Percentiles rank a stretch among this genome's conserved stretches.
Evolutionary conservation across 73 alveolate genomes (phyloP).

Genomic region (Paramecium pentaurelia): DNA sequence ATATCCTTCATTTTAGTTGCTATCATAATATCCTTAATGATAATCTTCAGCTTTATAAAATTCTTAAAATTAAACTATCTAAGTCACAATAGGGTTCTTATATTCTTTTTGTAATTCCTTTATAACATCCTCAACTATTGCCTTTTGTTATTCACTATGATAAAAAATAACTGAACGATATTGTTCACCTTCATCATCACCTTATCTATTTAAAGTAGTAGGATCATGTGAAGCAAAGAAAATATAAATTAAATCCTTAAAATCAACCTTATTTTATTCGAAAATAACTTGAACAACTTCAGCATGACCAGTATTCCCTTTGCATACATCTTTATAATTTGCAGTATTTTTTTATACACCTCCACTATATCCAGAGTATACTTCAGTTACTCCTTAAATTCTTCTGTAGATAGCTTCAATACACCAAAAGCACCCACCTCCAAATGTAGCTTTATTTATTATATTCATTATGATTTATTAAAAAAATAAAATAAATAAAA

Average conservation of each 20-base stretch:
- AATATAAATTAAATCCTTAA: not conserved
- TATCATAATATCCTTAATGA: conserved; percentile 50
- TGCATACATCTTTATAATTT: conserved; percentile 8
- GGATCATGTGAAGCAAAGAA: conserved; percentile 58
- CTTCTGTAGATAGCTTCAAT: conserved; percentile 58
- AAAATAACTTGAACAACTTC: conserved; percentile 46
- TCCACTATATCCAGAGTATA: conserved; percentile 59
- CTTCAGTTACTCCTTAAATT: conserved; percentile 47
- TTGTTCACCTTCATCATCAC: conserved; percentile 47
- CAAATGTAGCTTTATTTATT: conserved; percentile 38
- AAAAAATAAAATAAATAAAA: not conserved
- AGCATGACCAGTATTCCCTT: conserved; percentile 52
- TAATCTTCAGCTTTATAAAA: conserved; percentile 51
- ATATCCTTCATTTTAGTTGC: conserved; percentile 44
- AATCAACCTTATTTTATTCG: not conserved
- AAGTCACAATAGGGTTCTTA: conserved; percentile 29
- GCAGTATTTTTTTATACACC: conserved; percentile 1
- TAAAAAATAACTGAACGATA: conserved; percentile 55
- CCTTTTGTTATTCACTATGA: conserved; percentile 21
- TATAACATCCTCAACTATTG: not conserved
- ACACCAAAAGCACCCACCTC: conserved; percentile 66
- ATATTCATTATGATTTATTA: not conserved
- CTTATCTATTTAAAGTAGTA: conserved; percentile 48
- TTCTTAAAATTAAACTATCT: conserved; percentile 9
- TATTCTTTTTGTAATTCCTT: conserved; percentile 26